A percentile compares a stretch with the other conserved stretches of the same genome.
Evolutionary conservation across 2,329 filamentous ascomycete genomes (phyloP).

Genomic region (Trichophaea hybrida): DNA sequence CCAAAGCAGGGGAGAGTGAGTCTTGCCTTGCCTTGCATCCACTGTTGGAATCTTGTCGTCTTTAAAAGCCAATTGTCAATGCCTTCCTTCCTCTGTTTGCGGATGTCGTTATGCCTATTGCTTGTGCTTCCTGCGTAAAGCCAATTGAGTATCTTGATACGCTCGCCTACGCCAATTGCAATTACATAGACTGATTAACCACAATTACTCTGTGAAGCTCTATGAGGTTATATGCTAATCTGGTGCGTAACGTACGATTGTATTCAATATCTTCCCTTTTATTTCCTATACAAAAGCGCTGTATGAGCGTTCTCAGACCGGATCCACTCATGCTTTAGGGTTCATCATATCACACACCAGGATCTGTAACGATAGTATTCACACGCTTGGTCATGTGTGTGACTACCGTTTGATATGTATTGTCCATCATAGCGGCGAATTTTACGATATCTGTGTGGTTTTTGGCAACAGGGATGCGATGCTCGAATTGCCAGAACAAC

Average conservation of each 20-base stretch:
- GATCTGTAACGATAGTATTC: neutral
- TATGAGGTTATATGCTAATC: no score
- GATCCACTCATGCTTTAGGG: no score
- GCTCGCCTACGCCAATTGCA: neutral
- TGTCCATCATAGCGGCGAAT: neutral
- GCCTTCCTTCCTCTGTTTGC: neutral
- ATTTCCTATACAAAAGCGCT: no score
- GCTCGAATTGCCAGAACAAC: slow-evolving; percentile 1
- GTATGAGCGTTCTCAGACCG: no score
- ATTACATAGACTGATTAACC: no score
- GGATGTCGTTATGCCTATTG: neutral
- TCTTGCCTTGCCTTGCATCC: neutral
- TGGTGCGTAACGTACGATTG: no score
- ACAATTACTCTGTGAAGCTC: no score
- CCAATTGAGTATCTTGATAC: neutral
- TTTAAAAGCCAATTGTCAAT: neutral
- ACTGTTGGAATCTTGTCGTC: neutral
- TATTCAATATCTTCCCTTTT: no score
- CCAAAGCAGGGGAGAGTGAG: neutral
- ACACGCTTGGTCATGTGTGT: neutral
- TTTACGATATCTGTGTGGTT: slow-evolving; percentile 7
- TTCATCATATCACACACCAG: no score
- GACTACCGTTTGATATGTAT: neutral
- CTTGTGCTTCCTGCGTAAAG: neutral
- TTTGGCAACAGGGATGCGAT: neutral